Base-by-base conservation (phyloP, 176 grass and related monocot genomes). In the Oryza glaberrima region DNA sequence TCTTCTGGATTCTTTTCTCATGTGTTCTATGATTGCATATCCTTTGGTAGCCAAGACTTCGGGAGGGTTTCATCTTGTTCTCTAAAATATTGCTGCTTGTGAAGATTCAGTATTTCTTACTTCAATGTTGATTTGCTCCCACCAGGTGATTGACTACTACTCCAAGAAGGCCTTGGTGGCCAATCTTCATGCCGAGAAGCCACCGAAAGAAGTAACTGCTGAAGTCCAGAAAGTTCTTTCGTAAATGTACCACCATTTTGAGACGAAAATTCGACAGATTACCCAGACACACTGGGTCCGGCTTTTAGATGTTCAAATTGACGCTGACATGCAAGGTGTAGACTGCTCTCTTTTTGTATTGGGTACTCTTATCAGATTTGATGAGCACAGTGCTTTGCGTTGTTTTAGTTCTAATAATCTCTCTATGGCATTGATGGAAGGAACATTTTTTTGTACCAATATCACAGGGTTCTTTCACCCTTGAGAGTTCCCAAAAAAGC, bases 111-210 rank as follows among this genome's bases (percentile, higher is more conserved):
- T 67, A 67, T 67, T 61, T 81, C 6, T 76, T 47, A 49, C 44
- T 83, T 85, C 4, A 48, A 4, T 23, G 30, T 75, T 77, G 13
- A 65, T 67, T 77, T 75, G 1, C n/a, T 43, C 47, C 19, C 40
- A 73, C 12, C 58, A 94, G 90, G 90, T 95, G 72, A 95, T 90
- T 75, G 85, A 90, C 38, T 95, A 95, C 82, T 90, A 92, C 72
- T 70, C 67, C 38, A 92, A 86, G 75, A 94, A 94, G 83, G 69
- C 85, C 19, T 67, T 94, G 44, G 90, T 94, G 20, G 87, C 77
- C n/a, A 83, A 90, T 22, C 93, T 94, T 90, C 80, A 86, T 75
- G 93, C 93, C 14, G 88, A 92, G 41, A 95, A 92, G 38, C 79
- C 90, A 65, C 90, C 93, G 0, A 90, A 90, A 49, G 88, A 92